Base-by-base conservation (phyloP, 768 basidiomycete species). In the Suillus fuscotomentosus region DNA sequence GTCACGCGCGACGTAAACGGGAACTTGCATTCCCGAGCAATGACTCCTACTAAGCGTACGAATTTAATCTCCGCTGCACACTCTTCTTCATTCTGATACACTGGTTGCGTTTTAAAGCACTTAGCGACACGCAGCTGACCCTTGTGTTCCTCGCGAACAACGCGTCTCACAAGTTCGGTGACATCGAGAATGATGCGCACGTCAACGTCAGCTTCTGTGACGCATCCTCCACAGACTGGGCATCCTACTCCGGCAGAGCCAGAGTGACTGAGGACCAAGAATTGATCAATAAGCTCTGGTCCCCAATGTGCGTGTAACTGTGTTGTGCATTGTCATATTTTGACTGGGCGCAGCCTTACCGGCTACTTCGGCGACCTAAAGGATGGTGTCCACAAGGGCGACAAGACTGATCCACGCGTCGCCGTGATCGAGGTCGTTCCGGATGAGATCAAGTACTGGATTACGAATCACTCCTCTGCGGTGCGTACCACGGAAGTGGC, bases 341-440 rank as follows among this genome's bases (percentile, higher is more conserved):
- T 63, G 45, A 68, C 56, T 20, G 4, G 22, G 48, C 3, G 43
- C 55, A 92, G 90, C 3, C 80, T 85, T 39, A 74, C 83, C 10
- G 90, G 88, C 0, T 97, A 93, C 83, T 96, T 96, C 69, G 93
- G 92, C 43, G 90, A 97, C 72, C 80, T 95, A 62, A 88, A 88
- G 39, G 94, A 97, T 67, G 92, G 91, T 20, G 78, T 90, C 7
- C 94, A 95, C 75, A 89, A 86, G 69, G 95, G 94, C n/a, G 86
- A 89, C 69, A 82, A 82, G 38, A 78, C 82, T 55, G 95, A 97
- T 67, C 92, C 94, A 1, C 86, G 95, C 31, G 83, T 97, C 4
- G 83, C 88, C 8, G 74, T 92, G 42, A 92, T 97, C 67, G 86
- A 93, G 73, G 84, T 97, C 61, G 75, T 89, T 60, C 92, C 94